phyloP scores from a whole-genome alignment of 2,329 filamentous ascomycete species.

The Fonsecaea erecta region DNA sequence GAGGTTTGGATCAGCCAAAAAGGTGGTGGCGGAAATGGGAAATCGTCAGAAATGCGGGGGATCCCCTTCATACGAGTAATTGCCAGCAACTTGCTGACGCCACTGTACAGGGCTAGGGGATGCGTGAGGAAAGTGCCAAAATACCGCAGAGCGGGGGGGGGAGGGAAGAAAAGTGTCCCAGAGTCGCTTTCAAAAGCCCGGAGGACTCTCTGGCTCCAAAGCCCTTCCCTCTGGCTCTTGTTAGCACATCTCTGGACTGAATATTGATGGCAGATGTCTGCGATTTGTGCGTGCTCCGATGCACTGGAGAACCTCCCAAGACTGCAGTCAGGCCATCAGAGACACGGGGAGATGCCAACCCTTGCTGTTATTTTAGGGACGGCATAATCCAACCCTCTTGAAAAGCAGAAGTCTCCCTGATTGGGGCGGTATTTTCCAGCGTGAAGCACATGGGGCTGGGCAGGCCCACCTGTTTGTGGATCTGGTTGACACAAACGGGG shows the following conservation, averaged over 20 bases:
- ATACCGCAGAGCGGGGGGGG: neutral
- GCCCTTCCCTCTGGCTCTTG: too few species aligned
- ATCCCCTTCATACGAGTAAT: neutral
- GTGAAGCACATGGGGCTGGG: neutral
- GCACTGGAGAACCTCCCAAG: neutral
- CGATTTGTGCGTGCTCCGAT: neutral
- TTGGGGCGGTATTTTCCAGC: neutral
- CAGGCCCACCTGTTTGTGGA: neutral
- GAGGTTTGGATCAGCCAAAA: neutral
- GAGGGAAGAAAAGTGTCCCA: neutral
- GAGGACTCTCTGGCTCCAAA: too few species aligned
- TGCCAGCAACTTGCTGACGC: neutral
- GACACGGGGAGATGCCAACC: neutral
- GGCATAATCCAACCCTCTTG: neutral
- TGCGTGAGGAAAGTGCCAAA: neutral
- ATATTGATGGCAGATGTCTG: too few species aligned
- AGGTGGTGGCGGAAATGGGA: neutral
- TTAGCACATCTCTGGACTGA: too few species aligned
- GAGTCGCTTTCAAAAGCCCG: neutral
- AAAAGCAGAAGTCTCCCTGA: neutral
- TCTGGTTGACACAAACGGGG: neutral
- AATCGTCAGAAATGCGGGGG: slow-evolving; percentile 1
- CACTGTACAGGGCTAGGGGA: neutral
- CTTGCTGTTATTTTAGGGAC: neutral
- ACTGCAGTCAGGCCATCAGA: neutral